A percentile compares a stretch with the other conserved stretches of the same genome.
phyloP scores from a whole-genome alignment of 2,329 filamentous ascomycete species.

The Calonectria honghensis region DNA sequence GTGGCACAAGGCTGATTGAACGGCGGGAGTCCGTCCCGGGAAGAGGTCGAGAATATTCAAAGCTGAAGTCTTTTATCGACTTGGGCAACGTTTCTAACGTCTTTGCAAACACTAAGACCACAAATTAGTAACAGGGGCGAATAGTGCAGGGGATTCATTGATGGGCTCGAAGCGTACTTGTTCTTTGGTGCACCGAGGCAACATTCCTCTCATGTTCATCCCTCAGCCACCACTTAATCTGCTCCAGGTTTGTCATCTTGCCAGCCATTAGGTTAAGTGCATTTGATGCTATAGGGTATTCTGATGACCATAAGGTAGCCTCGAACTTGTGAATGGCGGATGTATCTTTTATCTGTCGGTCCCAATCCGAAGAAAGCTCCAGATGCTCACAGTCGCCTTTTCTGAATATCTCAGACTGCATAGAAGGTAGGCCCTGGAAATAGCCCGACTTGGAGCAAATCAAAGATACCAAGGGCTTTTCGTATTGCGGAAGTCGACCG shows the following conservation, averaged over 20 bases:
- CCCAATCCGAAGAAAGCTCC: not conserved
- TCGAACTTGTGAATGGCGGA: not conserved
- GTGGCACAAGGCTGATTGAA: not conserved
- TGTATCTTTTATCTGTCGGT: not conserved
- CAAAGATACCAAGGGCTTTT: constrained; percentile 1
- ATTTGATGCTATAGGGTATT: not conserved
- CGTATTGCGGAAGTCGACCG: not conserved
- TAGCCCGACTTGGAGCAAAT: not conserved
- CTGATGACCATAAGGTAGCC: not conserved
- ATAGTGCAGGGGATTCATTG: not conserved
- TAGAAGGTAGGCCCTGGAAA: not conserved
- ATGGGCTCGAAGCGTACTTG: not conserved
- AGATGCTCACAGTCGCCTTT: not conserved
- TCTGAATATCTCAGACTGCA: not conserved
- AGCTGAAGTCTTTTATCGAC: not conserved
- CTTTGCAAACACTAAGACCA: not conserved
- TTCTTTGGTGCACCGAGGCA: not conserved
- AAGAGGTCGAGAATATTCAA: not conserved
- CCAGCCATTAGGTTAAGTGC: not conserved
- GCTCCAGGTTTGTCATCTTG: not conserved
- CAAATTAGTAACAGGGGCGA: not conserved
- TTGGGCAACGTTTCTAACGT: not conserved
- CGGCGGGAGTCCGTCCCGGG: not conserved
- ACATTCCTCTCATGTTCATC: not conserved
- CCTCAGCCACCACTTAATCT: not conserved